Evolutionary conservation across 768 basidiomycete species (phyloP), one percentile per base, ranked within the genome.

Genomic region (Leccinellum luteum): DNA sequence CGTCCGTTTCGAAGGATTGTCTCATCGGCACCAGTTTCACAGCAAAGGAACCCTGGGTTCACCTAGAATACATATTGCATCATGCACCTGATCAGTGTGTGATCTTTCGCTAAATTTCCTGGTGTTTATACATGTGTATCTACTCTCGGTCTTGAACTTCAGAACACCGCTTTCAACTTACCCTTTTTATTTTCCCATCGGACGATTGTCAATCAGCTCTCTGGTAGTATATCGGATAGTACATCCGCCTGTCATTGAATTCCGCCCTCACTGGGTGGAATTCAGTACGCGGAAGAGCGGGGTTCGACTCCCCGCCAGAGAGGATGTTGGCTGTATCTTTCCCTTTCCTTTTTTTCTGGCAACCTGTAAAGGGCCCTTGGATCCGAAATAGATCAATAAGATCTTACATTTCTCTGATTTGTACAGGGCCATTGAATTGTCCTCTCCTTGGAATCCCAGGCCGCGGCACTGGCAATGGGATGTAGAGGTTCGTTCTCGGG

Each of bases 141-240:
- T 13, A 19, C n/a, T 41, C 44, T 45, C 43, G 43, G 14, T 13
- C 32, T 32, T 28, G 28, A 14, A 17, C 13, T 14, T 15, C 35
- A n/a, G 17, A 38, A 38, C 35, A n/a, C 35, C 17, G 4, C 17
- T n/a, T 38, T n/a, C 35, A 9, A 38, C 35, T 3, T 4, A 38
- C 35, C 35, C n/a, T 61, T 3, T 75, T 76, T 21, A 10, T 25
- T 17, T 14, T 7, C 13, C 45, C 43, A 19, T 44, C 8, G 1
- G 19, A 8, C 21, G 6, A 3, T 13, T 2, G 3, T 6, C 5
- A 27, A 48, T 30, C 25, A 48, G 13, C 2, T 75, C 74, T 76
- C 66, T 76, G 76, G 75, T 78, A 78, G 75, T 76, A 78, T 78
- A 78, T 78, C 76, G 76, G 76, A 73, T 75, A 78, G 76, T 78